phyloP scores from a whole-genome alignment of 2,329 filamentous ascomycete genomes.

The Colletotrichum euphorbiae region DNA sequence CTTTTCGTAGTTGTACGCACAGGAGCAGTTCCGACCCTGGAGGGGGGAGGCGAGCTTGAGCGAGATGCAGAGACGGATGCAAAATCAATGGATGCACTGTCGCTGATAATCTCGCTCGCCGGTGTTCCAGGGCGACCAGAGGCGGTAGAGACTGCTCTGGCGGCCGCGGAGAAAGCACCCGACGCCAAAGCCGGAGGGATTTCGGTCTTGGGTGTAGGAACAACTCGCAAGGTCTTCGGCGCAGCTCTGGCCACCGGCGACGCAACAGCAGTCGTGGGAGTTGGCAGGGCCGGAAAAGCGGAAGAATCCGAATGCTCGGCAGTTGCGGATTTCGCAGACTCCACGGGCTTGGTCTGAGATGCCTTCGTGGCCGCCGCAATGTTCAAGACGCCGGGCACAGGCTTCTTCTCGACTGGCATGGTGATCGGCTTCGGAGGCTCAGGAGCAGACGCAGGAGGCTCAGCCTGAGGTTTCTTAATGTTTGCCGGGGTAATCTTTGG shows the following conservation, averaged over 20 bases:
- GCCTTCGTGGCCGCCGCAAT: constrained; percentile 61
- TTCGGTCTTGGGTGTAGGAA: constrained; percentile 75
- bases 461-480: constrained; percentile 48
- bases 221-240: constrained; percentile 76
- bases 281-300: constrained; percentile 64
- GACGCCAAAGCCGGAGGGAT: constrained; percentile 51
- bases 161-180: constrained; percentile 45
- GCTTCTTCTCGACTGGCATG: constrained; percentile 52
- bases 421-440: constrained; percentile 35
- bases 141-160: constrained; percentile 60
- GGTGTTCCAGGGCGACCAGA: constrained; percentile 74
- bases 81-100: constrained; percentile 80
- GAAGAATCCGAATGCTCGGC: constrained; percentile 52
- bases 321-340: constrained; percentile 39
- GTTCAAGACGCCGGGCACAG: constrained; percentile 58
- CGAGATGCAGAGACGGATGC: constrained; percentile 75
- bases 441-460: constrained; percentile 9
- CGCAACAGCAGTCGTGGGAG: constrained; percentile 58
- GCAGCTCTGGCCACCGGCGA: constrained; percentile 64
- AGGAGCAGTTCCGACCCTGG: constrained; percentile 74
- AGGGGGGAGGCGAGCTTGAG: constrained; percentile 76
- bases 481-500: constrained; percentile 50
- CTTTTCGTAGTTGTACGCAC: constrained; percentile 80
- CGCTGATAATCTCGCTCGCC: constrained; percentile 79
- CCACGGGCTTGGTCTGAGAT: constrained; percentile 47